Base-by-base conservation (phyloP, 345 rosid genomes). In the Noccaea caerulescens region DNA sequence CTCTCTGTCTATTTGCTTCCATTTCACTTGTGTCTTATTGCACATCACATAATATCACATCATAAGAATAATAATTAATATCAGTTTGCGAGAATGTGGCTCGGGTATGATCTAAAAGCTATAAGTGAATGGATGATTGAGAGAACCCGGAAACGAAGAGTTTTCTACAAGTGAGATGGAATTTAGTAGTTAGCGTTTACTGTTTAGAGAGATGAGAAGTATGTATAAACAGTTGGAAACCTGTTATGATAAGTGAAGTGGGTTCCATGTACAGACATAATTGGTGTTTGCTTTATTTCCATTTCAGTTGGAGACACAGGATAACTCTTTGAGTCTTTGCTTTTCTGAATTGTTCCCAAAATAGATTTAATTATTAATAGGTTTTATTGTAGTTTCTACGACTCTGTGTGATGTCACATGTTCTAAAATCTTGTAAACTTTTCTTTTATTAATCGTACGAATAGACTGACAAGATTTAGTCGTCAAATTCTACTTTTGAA, bases 221-320 rank as follows among this genome's bases (percentile, higher is more conserved):
- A 20, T 59, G 68, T 44, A 58, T 75, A 60, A 74, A 58, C 66
- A 65, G 72, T 73, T 58, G 54, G 54, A 64, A 55, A 73, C 72
- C 60, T 65, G 66, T 49, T 66, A 73, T 58, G 70, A 66, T 51
- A 52, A 53, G 63, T 56, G 63, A 68, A 68, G 73, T 68, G 73
- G 78, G 73, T 75, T 68, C 73, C 73, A 75, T 55, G 69, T 75
- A 53, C 36, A 44, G 58, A 53, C 68, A 74, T 60, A 52, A 59
- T 43, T 67, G 73, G 36, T 67, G 63, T 66, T 74, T 59, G 42
- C 42, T 74, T 74, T 60, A 36, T 43, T 75, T 75, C 73, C 44
- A 53, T 60, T 75, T 75, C 36, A 59, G 78, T 52, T 75, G 57
- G 78, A 75, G 78, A 68, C 78, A 75, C 50, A 36, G 6, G 56